Conservation (phyloP, 2,329 filamentous ascomycete species). For the Colletotrichum chlorophyti region DNA sequence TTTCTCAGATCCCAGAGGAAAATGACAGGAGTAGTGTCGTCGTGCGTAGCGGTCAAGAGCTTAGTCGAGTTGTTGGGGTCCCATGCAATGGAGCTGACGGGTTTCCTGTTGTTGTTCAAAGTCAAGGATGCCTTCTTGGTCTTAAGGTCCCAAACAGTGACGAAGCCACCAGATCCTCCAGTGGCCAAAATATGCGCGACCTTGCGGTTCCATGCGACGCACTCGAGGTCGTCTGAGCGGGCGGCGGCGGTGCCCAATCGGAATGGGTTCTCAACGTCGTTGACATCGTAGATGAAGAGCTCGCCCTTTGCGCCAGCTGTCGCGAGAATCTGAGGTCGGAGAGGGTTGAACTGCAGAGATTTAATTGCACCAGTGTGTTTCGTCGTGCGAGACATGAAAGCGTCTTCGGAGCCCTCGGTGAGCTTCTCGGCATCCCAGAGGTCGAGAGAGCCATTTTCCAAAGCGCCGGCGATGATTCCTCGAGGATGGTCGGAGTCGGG, state of each 20-base stretch:
- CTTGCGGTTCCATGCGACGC: conserved; percentile 98
- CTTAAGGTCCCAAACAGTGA: conserved; percentile 98
- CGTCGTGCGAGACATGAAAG: conserved; percentile 83
- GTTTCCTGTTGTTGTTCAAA: conserved; percentile 92
- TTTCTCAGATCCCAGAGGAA: conserved; percentile 95
- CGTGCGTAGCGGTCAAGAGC: conserved; percentile 88
- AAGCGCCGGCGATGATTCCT: conserved; percentile 91
- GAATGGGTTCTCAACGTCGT: conserved; percentile 87
- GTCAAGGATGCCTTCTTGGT: conserved; percentile 97
- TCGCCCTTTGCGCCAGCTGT: conserved; percentile 95
- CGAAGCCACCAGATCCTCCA: conserved; percentile 90
- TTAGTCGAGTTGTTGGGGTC: conserved; percentile 95
- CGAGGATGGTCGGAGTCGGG: conserved; percentile 78
- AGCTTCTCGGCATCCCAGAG: conserved; percentile 88
- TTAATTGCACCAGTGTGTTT: conserved; percentile 96
- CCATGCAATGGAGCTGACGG: conserved; percentile 96
- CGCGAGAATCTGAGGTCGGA: conserved; percentile 88
- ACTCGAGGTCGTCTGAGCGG: conserved; percentile 93
- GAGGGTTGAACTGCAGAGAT: conserved; percentile 94
- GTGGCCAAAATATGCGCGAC: conserved; percentile 96
- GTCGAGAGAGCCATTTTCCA: conserved; percentile 93
- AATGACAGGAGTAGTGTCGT: conserved; percentile 87
- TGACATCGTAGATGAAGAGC: conserved; percentile 93
- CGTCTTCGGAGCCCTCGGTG: conserved; percentile 65
- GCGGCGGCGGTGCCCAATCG: conserved; percentile 87